These are phyloP conservation scores for Panaeolus cyanescens DNA, from an alignment of 768 basidiomycete species.

Conservation along the genomic window DNA sequence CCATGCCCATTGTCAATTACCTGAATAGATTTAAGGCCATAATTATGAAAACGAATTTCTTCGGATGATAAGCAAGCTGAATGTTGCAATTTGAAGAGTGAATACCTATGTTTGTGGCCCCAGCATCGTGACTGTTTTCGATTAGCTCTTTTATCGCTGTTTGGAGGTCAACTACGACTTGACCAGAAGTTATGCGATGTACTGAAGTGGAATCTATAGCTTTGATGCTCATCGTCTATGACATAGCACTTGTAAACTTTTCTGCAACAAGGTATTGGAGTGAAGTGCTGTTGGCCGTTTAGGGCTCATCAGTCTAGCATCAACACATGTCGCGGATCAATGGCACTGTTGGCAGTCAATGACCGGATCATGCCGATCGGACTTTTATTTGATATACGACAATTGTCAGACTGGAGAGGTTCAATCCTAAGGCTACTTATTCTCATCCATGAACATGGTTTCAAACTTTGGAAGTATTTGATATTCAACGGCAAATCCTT, in stretches of 20 bases:
- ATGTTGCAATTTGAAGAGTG: constrained; percentile 17
- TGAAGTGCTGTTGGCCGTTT: constrained; percentile 28
- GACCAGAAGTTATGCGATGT: constrained; percentile 91
- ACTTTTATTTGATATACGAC: no score
- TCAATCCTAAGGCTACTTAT: no score
- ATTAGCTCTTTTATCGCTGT: constrained; percentile 95
- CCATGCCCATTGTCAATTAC: constrained; percentile 93
- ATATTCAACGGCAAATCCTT: no score
- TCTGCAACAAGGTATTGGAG: constrained; percentile 29
- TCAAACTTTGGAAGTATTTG: no score
- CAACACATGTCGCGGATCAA: no score
- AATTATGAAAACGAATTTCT: constrained; percentile 92
- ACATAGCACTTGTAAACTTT: not conserved
- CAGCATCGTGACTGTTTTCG: constrained; percentile 95
- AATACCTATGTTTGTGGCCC: constrained; percentile 81
- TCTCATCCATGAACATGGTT: no score
- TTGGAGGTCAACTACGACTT: constrained; percentile 92
- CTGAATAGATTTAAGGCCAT: constrained; percentile 82
- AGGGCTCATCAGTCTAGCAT: no score
- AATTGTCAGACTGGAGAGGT: no score
- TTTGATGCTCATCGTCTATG: constrained; percentile 30
- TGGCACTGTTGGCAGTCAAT: constrained; percentile 22
- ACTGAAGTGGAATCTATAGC: constrained; percentile 78
- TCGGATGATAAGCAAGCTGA: not conserved
- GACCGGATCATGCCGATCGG: no score